Evolutionary conservation across 2,329 filamentous ascomycete species (phyloP).

Genomic region (Sclerotinia sclerotiorum): DNA sequence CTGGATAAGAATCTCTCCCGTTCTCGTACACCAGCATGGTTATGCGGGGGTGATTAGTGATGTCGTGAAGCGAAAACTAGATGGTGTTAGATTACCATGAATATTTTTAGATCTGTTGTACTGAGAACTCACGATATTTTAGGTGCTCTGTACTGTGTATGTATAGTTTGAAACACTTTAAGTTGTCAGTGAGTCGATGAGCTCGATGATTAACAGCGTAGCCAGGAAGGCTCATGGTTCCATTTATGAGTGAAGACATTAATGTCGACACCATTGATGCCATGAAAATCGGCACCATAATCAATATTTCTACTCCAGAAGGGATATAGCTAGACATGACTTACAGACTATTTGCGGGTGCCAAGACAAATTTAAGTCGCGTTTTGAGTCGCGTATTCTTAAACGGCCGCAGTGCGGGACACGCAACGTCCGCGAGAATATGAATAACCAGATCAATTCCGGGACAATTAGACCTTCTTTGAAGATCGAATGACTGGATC

Average conservation of each 20-base stretch:
- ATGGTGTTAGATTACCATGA: not conserved
- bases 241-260: conserved; percentile 31
- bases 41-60: not conserved
- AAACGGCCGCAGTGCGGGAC: conserved; percentile 17
- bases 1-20: conserved; percentile 9
- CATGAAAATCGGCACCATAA: conserved; percentile 23
- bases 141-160: not conserved
- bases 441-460: conserved; percentile 21
- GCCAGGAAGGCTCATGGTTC: conserved; percentile 27
- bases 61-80: conserved; percentile 1
- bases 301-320: conserved; percentile 25
- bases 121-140: conserved; percentile 10
- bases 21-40: conserved; percentile 16
- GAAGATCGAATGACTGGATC: not conserved
- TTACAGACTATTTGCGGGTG: conserved; percentile 31
- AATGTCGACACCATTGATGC: conserved; percentile 8
- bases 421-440: conserved; percentile 29
- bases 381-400: conserved; percentile 30
- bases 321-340: conserved; percentile 29
- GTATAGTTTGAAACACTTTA: not conserved
- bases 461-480: not conserved
- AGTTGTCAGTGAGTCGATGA: conserved; percentile 19
- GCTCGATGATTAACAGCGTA: conserved; percentile 21
- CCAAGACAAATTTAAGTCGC: conserved; percentile 29
- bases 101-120: not conserved